A percentile compares a stretch with the other conserved stretches of the same genome.
Evolutionary conservation across 2,329 filamentous ascomycete species (phyloP).

Genomic region (Knoxdaviesia proteae): DNA sequence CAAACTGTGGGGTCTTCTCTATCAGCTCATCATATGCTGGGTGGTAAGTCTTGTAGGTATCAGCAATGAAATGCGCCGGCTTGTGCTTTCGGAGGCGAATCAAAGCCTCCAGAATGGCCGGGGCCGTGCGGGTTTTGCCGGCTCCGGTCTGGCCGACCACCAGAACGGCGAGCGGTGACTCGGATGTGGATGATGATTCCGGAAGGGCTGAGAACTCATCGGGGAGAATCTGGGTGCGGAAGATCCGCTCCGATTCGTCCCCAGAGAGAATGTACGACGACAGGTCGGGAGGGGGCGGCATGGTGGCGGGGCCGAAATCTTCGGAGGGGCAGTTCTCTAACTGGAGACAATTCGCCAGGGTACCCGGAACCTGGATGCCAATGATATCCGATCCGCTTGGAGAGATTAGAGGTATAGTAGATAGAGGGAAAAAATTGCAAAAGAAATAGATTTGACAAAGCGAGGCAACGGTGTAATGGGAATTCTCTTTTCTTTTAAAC

Average conservation of each 20-base stretch:
- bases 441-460: too few species aligned
- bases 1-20: slow-evolving; percentile 11
- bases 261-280: slow-evolving; percentile 13
- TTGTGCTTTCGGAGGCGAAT: slow-evolving; percentile 1
- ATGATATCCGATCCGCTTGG: neutral
- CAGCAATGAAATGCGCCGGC: slow-evolving; percentile 22
- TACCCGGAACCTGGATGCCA: too few species aligned
- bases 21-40: slow-evolving; percentile 15
- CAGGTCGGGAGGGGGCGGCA: slow-evolving; percentile 9
- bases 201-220: slow-evolving; percentile 11
- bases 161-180: slow-evolving; percentile 17
- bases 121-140: slow-evolving; percentile 24
- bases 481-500: too few species aligned
- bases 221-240: slow-evolving; percentile 12
- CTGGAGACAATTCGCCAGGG: too few species aligned
- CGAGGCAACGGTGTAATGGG: too few species aligned
- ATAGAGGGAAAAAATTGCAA: too few species aligned
- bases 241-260: slow-evolving; percentile 12
- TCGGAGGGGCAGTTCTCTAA: too few species aligned
- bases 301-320: too few species aligned
- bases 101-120: slow-evolving; percentile 15
- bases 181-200: neutral
- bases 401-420: neutral
- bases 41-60: slow-evolving; percentile 27
- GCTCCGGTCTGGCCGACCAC: slow-evolving; percentile 27